These are phyloP conservation scores for Ceratocystis variospora DNA, from an alignment of 2,329 filamentous ascomycete genomes.

Conservation along the genomic window DNA sequence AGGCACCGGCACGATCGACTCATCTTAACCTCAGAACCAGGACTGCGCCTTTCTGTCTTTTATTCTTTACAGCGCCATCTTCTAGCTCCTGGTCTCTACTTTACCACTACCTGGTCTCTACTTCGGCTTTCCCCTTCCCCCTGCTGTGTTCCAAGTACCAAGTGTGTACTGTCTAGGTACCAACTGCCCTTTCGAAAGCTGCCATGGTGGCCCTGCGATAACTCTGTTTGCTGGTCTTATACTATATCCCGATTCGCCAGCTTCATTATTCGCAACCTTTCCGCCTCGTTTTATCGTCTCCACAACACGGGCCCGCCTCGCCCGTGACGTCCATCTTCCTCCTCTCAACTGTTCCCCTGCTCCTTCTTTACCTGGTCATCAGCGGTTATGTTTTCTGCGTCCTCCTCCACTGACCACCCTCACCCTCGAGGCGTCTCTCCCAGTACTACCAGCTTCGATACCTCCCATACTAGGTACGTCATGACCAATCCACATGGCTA, in stretches of 20 bases:
- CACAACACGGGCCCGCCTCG: not conserved
- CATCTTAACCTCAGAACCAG: no score
- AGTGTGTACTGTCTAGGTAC: not conserved
- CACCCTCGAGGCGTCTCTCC: constrained; percentile 14
- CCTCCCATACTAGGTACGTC: constrained; percentile 9
- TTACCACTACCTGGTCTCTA: not conserved
- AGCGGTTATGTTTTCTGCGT: constrained; percentile 14
- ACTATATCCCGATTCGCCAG: not conserved
- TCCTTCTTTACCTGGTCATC: no score
- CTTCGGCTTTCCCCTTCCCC: not conserved
- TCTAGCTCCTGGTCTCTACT: not conserved
- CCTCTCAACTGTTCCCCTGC: not conserved
- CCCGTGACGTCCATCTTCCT: not conserved
- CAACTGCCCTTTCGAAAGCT: not conserved
- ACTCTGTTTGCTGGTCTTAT: not conserved
- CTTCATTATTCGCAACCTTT: not conserved
- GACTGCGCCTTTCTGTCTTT: no score
- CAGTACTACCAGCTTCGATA: constrained; percentile 16
- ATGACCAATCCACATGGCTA: not conserved
- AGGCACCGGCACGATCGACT: no score
- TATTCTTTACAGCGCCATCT: no score
- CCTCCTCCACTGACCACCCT: constrained; percentile 11
- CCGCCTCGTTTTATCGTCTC: not conserved
- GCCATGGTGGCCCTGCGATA: constrained; percentile 10
- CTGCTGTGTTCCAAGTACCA: not conserved